Evolutionary conservation across 768 basidiomycete genomes (phyloP), one percentile per base, ranked within the genome.

Genomic region (Pisolithus marmoratus): DNA sequence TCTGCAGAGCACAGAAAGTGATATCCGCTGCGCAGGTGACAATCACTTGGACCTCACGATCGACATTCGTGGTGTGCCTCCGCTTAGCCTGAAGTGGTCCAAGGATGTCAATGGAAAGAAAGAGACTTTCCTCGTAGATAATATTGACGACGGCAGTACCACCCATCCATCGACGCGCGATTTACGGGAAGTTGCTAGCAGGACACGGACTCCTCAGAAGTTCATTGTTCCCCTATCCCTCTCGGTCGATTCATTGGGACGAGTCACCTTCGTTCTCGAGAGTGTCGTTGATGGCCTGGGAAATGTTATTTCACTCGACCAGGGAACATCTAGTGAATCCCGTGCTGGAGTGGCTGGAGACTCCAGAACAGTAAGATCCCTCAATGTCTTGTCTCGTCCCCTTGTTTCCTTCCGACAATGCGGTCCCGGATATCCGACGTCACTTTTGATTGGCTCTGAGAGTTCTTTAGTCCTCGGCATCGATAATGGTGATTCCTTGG

Each of bases 201-300:
- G 58, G 1, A 51, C 61, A 50, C 62, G 61, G 41, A 62, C 66
- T 4, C 78, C 85, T 6, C 82, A 85, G 55, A 72, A 79, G 29
- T 70, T 91, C 27, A 75, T 75, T 48, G 79, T 92, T 24, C 90
- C 90, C 19, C 71, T 92, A 51, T 77, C 78, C 1, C 72, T 90
- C 8, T 71, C 84, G 4, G 70, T 88, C 51, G 78, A 81, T 53
- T 66, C 76, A 6, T 74, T 83, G 8, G 90, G 90, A 3, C 78
- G 75, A 37, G 83, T 90, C 63, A 69, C 81, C 2, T 92, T 90
- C 61, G 77, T 80, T 11, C 74, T 96, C 23, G 87, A 94, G 60
- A 83, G 85, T 58, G 79, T 97, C 23, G 79, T 80, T n/a, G 94
- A 96, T 60, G 81, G 84, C 14, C 72, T 87, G 48, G 91, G 90